phyloP scores from a whole-genome alignment of 371 early-diverging fungal genomes.

The Rhizopus delemar region DNA sequence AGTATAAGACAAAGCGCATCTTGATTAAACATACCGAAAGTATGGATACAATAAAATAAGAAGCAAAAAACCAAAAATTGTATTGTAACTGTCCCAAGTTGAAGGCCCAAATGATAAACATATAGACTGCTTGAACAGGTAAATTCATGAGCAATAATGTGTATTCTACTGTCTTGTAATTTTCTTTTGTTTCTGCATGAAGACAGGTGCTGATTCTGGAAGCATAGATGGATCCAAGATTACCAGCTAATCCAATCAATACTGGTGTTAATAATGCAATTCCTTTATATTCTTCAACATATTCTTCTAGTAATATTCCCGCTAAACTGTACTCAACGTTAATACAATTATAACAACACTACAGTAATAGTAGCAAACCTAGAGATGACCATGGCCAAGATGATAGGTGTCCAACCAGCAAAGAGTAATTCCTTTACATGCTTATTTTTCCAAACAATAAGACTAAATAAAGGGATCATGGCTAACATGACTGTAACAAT shows the following conservation, averaged over 20 bases:
- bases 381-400: slow-evolving; percentile 78
- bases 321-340: slow-evolving; percentile 48
- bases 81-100: slow-evolving; percentile 52
- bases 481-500: slow-evolving; percentile 46
- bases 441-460: slow-evolving; percentile 58
- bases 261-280: slow-evolving; percentile 78
- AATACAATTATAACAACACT: neutral
- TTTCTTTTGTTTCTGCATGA: slow-evolving; percentile 59
- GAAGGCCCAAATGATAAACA: slow-evolving; percentile 60
- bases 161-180: slow-evolving; percentile 56
- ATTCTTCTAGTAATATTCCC: slow-evolving; percentile 76
- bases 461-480: slow-evolving; percentile 58
- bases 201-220: slow-evolving; percentile 79
- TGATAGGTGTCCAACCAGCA: slow-evolving; percentile 77
- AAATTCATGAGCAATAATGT: slow-evolving; percentile 71
- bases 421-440: slow-evolving; percentile 65
- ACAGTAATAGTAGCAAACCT: slow-evolving; percentile 34
- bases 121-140: slow-evolving; percentile 70
- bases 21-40: slow-evolving; percentile 31
- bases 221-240: slow-evolving; percentile 81
- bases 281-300: slow-evolving; percentile 71
- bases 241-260: slow-evolving; percentile 76
- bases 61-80: slow-evolving; percentile 43
- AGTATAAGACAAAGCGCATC: neutral
- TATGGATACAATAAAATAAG: slow-evolving; percentile 44